These are phyloP conservation scores for Mycena belliarum DNA, from an alignment of 768 basidiomycete species.

Conservation along the genomic window DNA sequence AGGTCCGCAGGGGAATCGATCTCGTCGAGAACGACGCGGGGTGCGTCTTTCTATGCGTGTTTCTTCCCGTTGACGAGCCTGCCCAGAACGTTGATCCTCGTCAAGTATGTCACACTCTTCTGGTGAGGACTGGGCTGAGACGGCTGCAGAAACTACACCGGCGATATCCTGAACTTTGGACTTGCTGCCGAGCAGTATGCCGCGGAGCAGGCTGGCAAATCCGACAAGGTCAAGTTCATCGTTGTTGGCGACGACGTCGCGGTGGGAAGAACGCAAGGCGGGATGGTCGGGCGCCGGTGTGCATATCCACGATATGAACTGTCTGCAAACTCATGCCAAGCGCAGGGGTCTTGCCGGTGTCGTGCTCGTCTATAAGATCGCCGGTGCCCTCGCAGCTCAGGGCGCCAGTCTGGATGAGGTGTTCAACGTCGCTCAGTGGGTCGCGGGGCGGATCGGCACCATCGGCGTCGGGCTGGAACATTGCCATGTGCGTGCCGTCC, in stretches of 20 bases:
- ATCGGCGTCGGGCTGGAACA: conserved; percentile 89
- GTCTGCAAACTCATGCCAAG: neutral
- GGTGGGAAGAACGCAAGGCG: conserved; percentile 78
- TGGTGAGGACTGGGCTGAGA: conserved; percentile 11
- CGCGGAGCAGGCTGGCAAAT: conserved; percentile 64
- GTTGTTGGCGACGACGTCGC: conserved; percentile 91
- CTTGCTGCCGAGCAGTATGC: conserved; percentile 85
- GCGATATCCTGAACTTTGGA: conserved; percentile 90
- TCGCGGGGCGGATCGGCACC: conserved; percentile 69
- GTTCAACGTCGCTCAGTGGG: conserved; percentile 62
- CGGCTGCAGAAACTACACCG: conserved; percentile 74
- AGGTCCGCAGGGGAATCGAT: conserved; percentile 81
- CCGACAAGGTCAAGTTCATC: conserved; percentile 70
- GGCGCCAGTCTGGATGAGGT: conserved; percentile 74
- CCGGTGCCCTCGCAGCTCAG: conserved; percentile 74
- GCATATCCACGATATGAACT: neutral
- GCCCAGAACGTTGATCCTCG: conserved; percentile 74
- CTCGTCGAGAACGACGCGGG: conserved; percentile 72
- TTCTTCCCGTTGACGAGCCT: neutral
- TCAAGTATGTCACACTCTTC: conserved; percentile 54
- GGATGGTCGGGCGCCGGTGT: conserved; percentile 68
- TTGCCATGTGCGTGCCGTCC: conserved; percentile 62
- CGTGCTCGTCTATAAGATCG: conserved; percentile 86
- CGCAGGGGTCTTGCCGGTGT: conserved; percentile 79
- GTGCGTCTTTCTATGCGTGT: conserved; percentile 36